Percentiles rank a stretch among this genome's conserved stretches.
These are phyloP conservation scores for Fusarium equiseti DNA, from an alignment of 2,329 filamentous ascomycete genomes.

Conservation along the genomic window DNA sequence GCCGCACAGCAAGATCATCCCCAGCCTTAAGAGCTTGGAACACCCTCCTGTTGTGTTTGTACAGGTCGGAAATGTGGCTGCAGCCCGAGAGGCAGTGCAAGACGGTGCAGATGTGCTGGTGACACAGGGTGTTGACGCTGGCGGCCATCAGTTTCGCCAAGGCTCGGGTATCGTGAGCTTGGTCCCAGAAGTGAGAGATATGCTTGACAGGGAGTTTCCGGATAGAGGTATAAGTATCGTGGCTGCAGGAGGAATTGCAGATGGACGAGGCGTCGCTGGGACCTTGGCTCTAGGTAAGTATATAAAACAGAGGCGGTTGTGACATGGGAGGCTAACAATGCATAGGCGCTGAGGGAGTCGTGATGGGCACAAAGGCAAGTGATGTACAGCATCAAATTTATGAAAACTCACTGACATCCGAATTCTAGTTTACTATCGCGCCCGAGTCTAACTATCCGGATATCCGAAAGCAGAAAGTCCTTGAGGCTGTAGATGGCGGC, in stretches of 20 bases:
- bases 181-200: constrained; percentile 67
- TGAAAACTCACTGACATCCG: constrained; percentile 5
- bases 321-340: neutral
- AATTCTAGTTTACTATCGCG: constrained; percentile 58
- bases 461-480: constrained; percentile 55
- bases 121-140: constrained; percentile 73
- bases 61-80: constrained; percentile 70
- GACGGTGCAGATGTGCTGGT: constrained; percentile 69
- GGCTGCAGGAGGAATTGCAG: constrained; percentile 71
- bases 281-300: constrained; percentile 65
- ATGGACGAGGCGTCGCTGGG: constrained; percentile 67
- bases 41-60: constrained; percentile 65
- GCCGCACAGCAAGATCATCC: constrained; percentile 54
- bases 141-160: constrained; percentile 69
- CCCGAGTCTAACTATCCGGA: constrained; percentile 58
- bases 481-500: constrained; percentile 59
- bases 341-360: constrained; percentile 58
- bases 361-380: constrained; percentile 59
- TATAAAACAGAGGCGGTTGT: no score
- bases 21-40: constrained; percentile 49
- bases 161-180: constrained; percentile 68
- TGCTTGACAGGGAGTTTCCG: constrained; percentile 56
- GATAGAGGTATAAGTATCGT: constrained; percentile 57
- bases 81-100: constrained; percentile 63
- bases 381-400: neutral